phyloP scores from a whole-genome alignment of 1,139 yeast species.

The Debaryomycetaceae sp. region DNA sequence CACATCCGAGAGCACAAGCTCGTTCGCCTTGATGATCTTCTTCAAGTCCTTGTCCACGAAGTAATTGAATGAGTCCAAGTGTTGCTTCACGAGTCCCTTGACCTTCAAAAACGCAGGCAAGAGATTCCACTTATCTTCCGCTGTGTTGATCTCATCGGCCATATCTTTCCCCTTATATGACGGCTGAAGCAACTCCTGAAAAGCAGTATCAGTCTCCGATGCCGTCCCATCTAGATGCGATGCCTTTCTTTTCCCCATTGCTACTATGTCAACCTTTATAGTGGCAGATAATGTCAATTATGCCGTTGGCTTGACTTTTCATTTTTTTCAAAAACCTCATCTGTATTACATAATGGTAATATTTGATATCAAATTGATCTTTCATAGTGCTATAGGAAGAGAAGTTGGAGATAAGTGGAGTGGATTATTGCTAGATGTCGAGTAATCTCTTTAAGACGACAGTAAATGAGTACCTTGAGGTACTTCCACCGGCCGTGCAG shows the following conservation, averaged over 20 bases:
- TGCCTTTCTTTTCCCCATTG: conserved; percentile 18
- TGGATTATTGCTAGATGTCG: conserved; percentile 18
- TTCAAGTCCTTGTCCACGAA: conserved; percentile 91
- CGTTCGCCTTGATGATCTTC: conserved; percentile 89
- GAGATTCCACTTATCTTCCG: conserved; percentile 92
- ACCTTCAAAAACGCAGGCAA: conserved; percentile 94
- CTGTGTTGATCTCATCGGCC: conserved; percentile 86
- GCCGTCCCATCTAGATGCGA: conserved; percentile 8
- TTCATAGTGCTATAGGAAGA: not conserved
- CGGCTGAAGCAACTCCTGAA: conserved; percentile 75
- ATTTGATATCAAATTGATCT: not conserved
- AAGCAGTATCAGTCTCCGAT: conserved; percentile 44
- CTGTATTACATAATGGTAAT: not conserved
- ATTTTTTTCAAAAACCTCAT: not conserved
- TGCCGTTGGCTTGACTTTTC: not conserved
- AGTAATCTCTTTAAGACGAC: conserved; percentile 61
- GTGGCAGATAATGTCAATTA: not conserved
- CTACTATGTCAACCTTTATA: conserved; percentile 2
- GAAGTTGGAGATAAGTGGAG: not conserved
- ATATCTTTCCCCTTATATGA: conserved; percentile 80
- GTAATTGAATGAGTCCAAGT: conserved; percentile 92
- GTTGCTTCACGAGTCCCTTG: conserved; percentile 95
- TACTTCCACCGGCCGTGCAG: conserved; percentile 80
- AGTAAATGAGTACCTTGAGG: conserved; percentile 86
- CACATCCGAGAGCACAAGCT: conserved; percentile 84